A percentile compares a stretch with the other conserved stretches of the same genome.
These are phyloP conservation scores for Kodamaea sagamina DNA, from an alignment of 805 yeast species.

Conservation along the genomic window DNA sequence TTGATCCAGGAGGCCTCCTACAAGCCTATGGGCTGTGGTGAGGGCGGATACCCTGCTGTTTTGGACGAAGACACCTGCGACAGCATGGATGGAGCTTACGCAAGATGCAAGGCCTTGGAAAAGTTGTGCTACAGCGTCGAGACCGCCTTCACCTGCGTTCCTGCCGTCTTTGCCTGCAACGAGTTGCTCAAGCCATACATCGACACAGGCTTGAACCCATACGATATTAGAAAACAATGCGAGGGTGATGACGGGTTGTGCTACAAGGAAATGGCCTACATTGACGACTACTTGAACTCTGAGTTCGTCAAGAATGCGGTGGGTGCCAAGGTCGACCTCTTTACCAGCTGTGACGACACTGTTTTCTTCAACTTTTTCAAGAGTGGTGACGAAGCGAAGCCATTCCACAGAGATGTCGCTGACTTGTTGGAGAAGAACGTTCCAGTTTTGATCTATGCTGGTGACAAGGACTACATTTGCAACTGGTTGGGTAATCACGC, in stretches of 20 bases:
- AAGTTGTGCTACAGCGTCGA: conserved; percentile 34
- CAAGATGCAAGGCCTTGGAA: conserved; percentile 35
- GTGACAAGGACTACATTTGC: conserved; percentile 48
- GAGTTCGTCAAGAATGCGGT: conserved; percentile 54
- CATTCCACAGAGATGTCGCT: conserved; percentile 65
- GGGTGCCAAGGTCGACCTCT: conserved; percentile 55
- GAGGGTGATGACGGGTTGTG: conserved; percentile 52
- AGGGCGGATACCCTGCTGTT: conserved; percentile 45
- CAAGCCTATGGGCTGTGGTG: conserved; percentile 49
- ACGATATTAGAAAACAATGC: conserved; percentile 60
- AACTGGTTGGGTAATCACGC: conserved; percentile 49
- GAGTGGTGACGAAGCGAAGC: conserved; percentile 67
- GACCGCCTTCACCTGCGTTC: conserved; percentile 40
- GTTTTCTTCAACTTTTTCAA: conserved; percentile 52
- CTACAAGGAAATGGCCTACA: conserved; percentile 50
- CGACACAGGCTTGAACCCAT: conserved; percentile 60
- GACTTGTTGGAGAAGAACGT: conserved; percentile 39
- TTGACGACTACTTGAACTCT: conserved; percentile 55
- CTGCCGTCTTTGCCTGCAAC: conserved; percentile 40
- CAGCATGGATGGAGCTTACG: conserved; percentile 35
- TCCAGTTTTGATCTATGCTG: conserved; percentile 47
- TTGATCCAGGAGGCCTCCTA: conserved; percentile 41
- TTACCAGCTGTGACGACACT: conserved; percentile 50
- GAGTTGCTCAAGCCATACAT: conserved; percentile 31
- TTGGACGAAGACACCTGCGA: conserved; percentile 34